Evolutionary conservation across 192 early-diverging fungal genomes (phyloP).

Genomic region (Chytriomyces confervae): DNA sequence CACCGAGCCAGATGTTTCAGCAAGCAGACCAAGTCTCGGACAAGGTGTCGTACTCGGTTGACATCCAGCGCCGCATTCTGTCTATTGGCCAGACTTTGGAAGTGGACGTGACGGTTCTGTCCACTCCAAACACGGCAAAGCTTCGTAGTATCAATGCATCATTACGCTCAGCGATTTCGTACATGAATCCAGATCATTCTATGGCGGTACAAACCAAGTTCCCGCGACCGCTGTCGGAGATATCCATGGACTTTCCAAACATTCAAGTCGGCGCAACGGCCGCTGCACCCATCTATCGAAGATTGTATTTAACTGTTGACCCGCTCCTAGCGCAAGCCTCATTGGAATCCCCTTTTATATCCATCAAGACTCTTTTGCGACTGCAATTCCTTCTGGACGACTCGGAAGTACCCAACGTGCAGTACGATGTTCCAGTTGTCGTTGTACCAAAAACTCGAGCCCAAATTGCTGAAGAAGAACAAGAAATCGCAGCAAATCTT

Average conservation of each 20-base stretch:
- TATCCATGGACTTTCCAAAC: neutral
- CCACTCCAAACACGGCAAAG: slow-evolving; percentile 11
- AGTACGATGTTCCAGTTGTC: slow-evolving; percentile 23
- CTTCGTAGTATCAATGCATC: slow-evolving; percentile 15
- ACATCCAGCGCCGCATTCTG: slow-evolving; percentile 18
- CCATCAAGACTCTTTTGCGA: slow-evolving; percentile 17
- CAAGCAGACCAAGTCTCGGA: neutral
- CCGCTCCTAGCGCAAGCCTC: slow-evolving; percentile 14
- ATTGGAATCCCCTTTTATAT: slow-evolving; percentile 9
- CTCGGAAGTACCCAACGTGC: slow-evolving; percentile 12
- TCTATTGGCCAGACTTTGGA: slow-evolving; percentile 16
- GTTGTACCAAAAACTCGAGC: neutral
- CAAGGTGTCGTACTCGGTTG: slow-evolving; percentile 25
- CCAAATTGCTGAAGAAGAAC: too few relatives aligned
- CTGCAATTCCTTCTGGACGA: slow-evolving; percentile 2
- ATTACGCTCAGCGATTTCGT: slow-evolving; percentile 4
- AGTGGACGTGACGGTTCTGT: slow-evolving; percentile 10
- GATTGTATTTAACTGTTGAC: slow-evolving; percentile 1
- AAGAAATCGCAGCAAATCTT: too few relatives aligned
- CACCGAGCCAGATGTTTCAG: slow-evolving; percentile 17
- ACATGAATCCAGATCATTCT: neutral
- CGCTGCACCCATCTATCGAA: neutral
- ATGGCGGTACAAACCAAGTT: neutral
- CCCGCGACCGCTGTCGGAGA: slow-evolving; percentile 11
- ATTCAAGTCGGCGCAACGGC: neutral